Conservation (phyloP, 495 filamentous ascomycete genomes). For the Tuber magnatum region DNA sequence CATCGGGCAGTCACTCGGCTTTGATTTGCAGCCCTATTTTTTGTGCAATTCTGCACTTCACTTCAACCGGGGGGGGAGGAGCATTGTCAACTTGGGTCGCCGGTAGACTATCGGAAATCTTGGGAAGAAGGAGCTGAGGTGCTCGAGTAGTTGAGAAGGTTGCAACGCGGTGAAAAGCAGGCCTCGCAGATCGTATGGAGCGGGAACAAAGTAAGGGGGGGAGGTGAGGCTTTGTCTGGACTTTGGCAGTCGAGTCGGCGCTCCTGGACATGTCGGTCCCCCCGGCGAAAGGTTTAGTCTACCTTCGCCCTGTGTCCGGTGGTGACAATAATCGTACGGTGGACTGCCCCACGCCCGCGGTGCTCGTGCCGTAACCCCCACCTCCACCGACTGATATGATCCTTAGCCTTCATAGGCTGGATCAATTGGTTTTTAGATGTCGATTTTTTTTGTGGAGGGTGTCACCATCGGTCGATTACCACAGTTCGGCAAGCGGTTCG, state of each 20-base stretch:
- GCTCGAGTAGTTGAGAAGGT: not conserved
- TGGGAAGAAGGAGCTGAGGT: not conserved
- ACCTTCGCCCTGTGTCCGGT: not conserved
- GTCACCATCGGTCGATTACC: constrained; percentile 4
- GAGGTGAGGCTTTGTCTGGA: not conserved
- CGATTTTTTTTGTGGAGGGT: not conserved
- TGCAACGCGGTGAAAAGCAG: not conserved
- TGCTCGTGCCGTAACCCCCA: not conserved
- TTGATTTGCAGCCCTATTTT: not conserved
- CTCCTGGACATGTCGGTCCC: not conserved
- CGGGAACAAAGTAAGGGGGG: not conserved
- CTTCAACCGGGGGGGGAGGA: not conserved
- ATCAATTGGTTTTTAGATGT: not conserved
- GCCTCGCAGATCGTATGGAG: not conserved
- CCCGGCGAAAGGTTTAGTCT: not conserved
- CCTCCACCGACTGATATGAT: not conserved
- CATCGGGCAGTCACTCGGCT: not conserved
- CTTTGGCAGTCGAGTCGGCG: not conserved
- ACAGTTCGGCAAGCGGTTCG: not conserved
- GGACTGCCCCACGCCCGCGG: not conserved
- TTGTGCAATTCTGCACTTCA: not conserved
- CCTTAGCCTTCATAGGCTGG: not conserved
- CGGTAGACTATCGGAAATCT: not conserved
- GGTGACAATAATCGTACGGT: not conserved
- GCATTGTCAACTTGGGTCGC: not conserved